Evolutionary conservation across 2,329 filamentous ascomycete genomes (phyloP).

Genomic region (Ascochyta lentis): DNA sequence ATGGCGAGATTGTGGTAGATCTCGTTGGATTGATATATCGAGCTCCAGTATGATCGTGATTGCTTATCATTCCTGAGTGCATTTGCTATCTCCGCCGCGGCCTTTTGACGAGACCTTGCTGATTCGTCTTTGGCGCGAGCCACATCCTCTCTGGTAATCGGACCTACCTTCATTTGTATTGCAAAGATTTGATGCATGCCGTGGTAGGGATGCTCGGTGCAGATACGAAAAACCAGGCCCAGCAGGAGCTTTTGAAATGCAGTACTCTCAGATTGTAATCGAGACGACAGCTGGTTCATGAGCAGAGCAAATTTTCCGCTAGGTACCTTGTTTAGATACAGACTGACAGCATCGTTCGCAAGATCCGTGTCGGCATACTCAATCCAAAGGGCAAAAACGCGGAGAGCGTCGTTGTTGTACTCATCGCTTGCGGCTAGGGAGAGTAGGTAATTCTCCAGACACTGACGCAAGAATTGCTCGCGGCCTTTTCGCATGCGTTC

Average conservation of each 20-base stretch:
- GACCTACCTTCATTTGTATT: constrained; percentile 57
- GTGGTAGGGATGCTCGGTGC: constrained; percentile 91
- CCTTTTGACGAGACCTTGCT: constrained; percentile 74
- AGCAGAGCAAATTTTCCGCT: constrained; percentile 90
- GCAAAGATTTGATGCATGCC: constrained; percentile 98
- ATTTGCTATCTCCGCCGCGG: constrained; percentile 72
- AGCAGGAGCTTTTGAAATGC: constrained; percentile 80
- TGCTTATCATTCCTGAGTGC: constrained; percentile 62
- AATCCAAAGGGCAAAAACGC: constrained; percentile 94
- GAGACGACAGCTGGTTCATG: constrained; percentile 97
- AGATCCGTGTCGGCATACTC: constrained; percentile 78
- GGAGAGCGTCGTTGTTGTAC: constrained; percentile 86
- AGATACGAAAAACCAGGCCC: constrained; percentile 80
- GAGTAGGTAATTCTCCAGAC: constrained; percentile 90
- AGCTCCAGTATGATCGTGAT: constrained; percentile 68
- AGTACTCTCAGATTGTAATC: constrained; percentile 73
- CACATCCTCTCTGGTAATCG: constrained; percentile 56
- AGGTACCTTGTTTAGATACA: constrained; percentile 75
- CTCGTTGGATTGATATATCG: constrained; percentile 76
- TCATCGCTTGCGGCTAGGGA: constrained; percentile 84
- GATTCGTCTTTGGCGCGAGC: constrained; percentile 74
- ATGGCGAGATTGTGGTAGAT: constrained; percentile 68
- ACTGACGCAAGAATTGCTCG: constrained; percentile 83
- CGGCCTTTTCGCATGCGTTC: constrained; percentile 77
- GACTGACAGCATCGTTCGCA: constrained; percentile 78